A percentile compares a stretch with the other conserved stretches of the same genome.
phyloP scores from a whole-genome alignment of 192 early-diverging fungal genomes.

The Ramicandelaber brevisporus region DNA sequence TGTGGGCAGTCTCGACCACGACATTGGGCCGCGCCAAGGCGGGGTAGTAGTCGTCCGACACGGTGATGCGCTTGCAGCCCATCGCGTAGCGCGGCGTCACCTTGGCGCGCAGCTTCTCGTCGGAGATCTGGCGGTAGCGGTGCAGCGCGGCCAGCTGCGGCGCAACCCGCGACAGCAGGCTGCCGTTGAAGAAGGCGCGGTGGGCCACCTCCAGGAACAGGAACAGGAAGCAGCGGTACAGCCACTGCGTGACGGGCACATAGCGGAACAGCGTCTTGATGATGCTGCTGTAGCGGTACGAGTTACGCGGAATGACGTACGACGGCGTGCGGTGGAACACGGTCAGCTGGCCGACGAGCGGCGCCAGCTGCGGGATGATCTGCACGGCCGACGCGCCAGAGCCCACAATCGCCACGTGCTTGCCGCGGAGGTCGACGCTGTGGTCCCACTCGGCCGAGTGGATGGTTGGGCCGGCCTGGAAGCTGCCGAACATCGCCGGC shows the following conservation, averaged over 20 bases:
- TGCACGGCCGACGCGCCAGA: slow-evolving; percentile 23
- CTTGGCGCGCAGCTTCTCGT: slow-evolving; percentile 6
- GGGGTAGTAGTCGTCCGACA: slow-evolving; percentile 13
- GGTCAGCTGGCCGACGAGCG: slow-evolving; percentile 11
- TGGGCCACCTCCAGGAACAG: too few relatives aligned
- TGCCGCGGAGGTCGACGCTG: too few relatives aligned
- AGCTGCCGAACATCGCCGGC: too few relatives aligned
- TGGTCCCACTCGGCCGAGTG: too few relatives aligned
- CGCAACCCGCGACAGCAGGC: slow-evolving; percentile 2
- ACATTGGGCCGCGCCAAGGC: slow-evolving; percentile 8
- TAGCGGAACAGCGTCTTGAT: slow-evolving; percentile 13
- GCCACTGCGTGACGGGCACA: slow-evolving; percentile 10
- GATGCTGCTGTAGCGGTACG: slow-evolving; percentile 7
- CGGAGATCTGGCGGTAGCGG: slow-evolving; percentile 1
- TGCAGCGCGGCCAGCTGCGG: slow-evolving; percentile 1
- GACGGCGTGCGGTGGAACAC: slow-evolving; percentile 22
- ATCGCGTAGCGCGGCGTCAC: slow-evolving; percentile 11
- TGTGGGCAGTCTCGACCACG: slow-evolving; percentile 6
- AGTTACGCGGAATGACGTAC: slow-evolving; percentile 12
- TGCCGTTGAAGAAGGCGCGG: not conserved
- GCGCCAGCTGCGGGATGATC: slow-evolving; percentile 16
- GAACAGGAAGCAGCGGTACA: slow-evolving; percentile 5
- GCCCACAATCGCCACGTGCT: slow-evolving; percentile 18
- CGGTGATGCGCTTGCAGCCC: slow-evolving; percentile 15
- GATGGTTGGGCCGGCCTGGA: too few relatives aligned